Conservation (phyloP, 495 filamentous ascomycete genomes). For the Entonaema liquescens region DNA sequence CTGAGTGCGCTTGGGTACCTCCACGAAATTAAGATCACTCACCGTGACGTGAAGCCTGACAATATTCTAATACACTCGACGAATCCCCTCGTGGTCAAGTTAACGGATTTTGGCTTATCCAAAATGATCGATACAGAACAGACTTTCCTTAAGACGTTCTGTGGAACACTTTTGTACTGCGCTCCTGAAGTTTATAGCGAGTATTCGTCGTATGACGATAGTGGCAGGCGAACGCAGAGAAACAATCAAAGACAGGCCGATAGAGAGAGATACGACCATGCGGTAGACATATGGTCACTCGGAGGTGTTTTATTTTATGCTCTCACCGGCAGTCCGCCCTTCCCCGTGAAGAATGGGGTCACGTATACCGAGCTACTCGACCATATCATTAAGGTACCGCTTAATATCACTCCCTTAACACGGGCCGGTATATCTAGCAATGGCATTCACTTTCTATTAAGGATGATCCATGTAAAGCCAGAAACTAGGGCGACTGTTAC, state of each 20-base stretch:
- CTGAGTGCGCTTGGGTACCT: constrained; percentile 86
- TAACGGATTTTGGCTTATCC: constrained; percentile 95
- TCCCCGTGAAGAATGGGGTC: constrained; percentile 67
- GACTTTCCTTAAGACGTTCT: constrained; percentile 95
- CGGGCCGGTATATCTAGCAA: constrained; percentile 64
- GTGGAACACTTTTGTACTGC: constrained; percentile 93
- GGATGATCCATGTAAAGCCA: constrained; percentile 80
- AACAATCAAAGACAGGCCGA: constrained; percentile 47
- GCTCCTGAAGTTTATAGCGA: constrained; percentile 95
- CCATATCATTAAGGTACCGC: constrained; percentile 77
- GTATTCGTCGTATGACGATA: constrained; percentile 67
- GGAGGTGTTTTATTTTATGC: constrained; percentile 89
- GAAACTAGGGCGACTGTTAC: constrained; percentile 70
- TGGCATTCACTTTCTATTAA: constrained; percentile 74
- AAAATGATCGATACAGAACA: constrained; percentile 88
- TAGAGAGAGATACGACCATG: constrained; percentile 77
- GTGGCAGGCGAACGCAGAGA: constrained; percentile 54
- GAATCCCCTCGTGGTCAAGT: constrained; percentile 81
- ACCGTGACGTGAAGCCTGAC: constrained; percentile 97
- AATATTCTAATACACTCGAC: constrained; percentile 85
- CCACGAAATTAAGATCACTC: constrained; percentile 85
- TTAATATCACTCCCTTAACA: constrained; percentile 68
- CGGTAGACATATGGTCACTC: constrained; percentile 94
- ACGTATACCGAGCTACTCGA: constrained; percentile 73
- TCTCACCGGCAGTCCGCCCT: constrained; percentile 79